phyloP scores from a whole-genome alignment of 2,329 filamentous ascomycete genomes.

The Aspergillus puulaauensis region DNA sequence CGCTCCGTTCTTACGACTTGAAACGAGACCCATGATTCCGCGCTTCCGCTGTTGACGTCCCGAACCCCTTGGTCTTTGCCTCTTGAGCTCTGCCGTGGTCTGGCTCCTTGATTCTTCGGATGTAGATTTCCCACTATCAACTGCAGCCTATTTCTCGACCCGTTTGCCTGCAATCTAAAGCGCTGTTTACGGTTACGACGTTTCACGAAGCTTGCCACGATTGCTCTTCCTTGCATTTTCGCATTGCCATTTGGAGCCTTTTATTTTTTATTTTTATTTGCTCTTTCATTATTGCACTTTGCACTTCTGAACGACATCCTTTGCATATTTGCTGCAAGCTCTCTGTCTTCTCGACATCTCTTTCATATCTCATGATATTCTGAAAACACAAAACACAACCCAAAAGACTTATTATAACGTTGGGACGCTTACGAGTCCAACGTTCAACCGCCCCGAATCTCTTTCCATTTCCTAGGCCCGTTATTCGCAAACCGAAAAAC shows the following conservation, averaged over 20 bases:
- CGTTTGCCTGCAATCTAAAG: conserved; percentile 22
- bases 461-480: conserved; percentile 25
- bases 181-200: conserved; percentile 33
- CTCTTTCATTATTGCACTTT: conserved; percentile 1
- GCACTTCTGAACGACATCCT: conserved; percentile 5
- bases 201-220: conserved; percentile 32
- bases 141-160: conserved; percentile 20
- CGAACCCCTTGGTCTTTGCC: conserved; percentile 1
- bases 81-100: conserved; percentile 10
- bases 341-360: conserved; percentile 4
- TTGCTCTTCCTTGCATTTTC: conserved; percentile 27
- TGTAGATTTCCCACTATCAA: conserved; percentile 21
- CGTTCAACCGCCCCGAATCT: conserved; percentile 15
- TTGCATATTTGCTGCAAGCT: conserved; percentile 8
- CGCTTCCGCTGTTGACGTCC: conserved; percentile 25
- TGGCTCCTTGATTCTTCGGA: conserved; percentile 19
- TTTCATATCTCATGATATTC: conserved; percentile 11
- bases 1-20: conserved; percentile 40
- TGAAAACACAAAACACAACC: conserved; percentile 10
- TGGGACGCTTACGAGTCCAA: conserved; percentile 24
- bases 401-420: conserved; percentile 11
- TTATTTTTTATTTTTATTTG: neutral
- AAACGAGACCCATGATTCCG: conserved; percentile 43
- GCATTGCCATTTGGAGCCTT: conserved; percentile 22
- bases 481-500: conserved; percentile 70